These are phyloP conservation scores for Striga hermonthica DNA, from an alignment of 305 asterid genomes.

Conservation along the genomic window DNA sequence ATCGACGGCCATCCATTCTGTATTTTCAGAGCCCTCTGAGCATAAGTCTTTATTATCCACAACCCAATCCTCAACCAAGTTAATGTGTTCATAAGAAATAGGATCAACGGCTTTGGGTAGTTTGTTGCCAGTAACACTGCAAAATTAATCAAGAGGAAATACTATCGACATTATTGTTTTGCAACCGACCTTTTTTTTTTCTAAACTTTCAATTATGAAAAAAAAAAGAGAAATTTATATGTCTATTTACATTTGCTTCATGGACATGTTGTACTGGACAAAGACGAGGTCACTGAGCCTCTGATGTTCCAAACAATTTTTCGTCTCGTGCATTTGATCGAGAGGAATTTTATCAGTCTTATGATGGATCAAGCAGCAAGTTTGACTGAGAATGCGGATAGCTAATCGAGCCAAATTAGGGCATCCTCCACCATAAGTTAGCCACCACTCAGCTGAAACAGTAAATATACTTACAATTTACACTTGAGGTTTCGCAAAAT, in stretches of 20 bases:
- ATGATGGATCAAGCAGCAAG: conserved; percentile 67
- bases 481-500: conserved; percentile 60
- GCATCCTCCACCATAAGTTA: conserved; percentile 83
- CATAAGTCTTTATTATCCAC: conserved; percentile 41
- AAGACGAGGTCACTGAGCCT: conserved; percentile 72
- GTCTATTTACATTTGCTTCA: conserved; percentile 66
- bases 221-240: conserved; percentile 14
- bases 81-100: conserved; percentile 54
- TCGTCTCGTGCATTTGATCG: conserved; percentile 59
- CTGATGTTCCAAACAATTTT: conserved; percentile 70
- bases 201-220: conserved; percentile 12
- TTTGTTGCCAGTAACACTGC: conserved; percentile 41
- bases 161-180: neutral
- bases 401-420: conserved; percentile 88
- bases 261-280: conserved; percentile 70
- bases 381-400: conserved; percentile 80
- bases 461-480: conserved; percentile 28
- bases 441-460: conserved; percentile 92
- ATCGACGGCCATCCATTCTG: conserved; percentile 76
- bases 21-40: conserved; percentile 42
- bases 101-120: conserved; percentile 56
- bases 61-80: conserved; percentile 72
- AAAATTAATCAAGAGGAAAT: conserved; percentile 26
- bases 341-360: conserved; percentile 48
- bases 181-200: conserved; percentile 2